These are phyloP conservation scores for Pseudozyma sp. DNA, from an alignment of 1,284 basidiomycete genomes.

Conservation along the genomic window DNA sequence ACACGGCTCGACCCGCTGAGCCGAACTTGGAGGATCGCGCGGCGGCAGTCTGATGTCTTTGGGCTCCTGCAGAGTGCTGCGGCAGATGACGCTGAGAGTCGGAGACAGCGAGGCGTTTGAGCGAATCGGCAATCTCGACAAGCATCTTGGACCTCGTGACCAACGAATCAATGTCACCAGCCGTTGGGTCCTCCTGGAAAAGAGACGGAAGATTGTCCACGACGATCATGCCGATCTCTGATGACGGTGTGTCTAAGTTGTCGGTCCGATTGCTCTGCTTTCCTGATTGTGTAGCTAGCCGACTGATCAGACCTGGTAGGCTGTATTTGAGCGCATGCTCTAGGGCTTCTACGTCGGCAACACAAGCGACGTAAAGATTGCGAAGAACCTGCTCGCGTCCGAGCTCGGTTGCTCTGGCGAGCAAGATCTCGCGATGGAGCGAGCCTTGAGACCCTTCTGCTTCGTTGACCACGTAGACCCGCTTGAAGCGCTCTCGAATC, in stretches of 20 bases:
- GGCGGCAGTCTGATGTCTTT: no score
- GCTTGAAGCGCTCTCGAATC: slow-evolving; percentile 13
- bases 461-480: background rate
- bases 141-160: slow-evolving; percentile 39
- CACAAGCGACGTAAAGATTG: slow-evolving; percentile 44
- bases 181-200: slow-evolving; percentile 53
- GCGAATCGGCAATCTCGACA: slow-evolving; percentile 41
- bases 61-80: background rate
- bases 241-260: background rate
- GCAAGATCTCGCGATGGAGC: slow-evolving; percentile 9
- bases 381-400: slow-evolving; percentile 21
- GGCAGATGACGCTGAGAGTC: background rate
- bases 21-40: no score
- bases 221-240: slow-evolving; percentile 39
- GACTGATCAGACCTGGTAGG: slow-evolving; percentile 45
- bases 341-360: slow-evolving; percentile 38
- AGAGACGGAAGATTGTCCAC: slow-evolving; percentile 57
- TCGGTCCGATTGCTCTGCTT: background rate
- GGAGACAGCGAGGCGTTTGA: slow-evolving; percentile 33
- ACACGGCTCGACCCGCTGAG: slow-evolving; percentile 16
- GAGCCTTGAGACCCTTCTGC: background rate
- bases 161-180: slow-evolving; percentile 30
- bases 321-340: slow-evolving; percentile 58
- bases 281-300: background rate
- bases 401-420: slow-evolving; percentile 20